Conservation (phyloP, 257 asterid species). For the Prunella vulgaris region DNA sequence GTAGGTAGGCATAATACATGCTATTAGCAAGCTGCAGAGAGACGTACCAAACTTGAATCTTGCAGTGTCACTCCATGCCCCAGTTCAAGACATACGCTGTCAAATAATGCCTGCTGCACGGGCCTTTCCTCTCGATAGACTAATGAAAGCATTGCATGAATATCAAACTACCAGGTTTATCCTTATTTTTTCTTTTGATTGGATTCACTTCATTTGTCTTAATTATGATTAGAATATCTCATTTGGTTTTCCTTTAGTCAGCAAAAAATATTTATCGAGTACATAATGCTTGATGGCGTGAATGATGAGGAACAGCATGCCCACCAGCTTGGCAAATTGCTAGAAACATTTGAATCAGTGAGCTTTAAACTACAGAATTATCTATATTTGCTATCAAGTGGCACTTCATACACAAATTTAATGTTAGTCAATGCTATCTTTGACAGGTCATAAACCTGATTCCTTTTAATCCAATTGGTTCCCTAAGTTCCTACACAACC, state of each 20-base stretch:
- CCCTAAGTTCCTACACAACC: conserved; percentile 53
- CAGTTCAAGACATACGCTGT: conserved; percentile 92
- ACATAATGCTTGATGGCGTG: conserved; percentile 94
- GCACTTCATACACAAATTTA: background rate
- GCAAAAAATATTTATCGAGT: conserved; percentile 91
- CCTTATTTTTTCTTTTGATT: conserved; percentile 3
- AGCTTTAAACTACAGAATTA: conserved; percentile 16
- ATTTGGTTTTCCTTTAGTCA: conserved; percentile 53
- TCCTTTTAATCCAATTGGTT: conserved; percentile 94
- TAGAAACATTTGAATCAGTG: conserved; percentile 69
- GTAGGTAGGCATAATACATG: conserved; percentile 92
- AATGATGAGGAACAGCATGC: conserved; percentile 91
- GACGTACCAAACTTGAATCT: conserved; percentile 80
- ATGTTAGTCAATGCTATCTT: conserved; percentile 8
- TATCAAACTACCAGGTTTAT: conserved; percentile 74
- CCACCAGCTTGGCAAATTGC: conserved; percentile 86
- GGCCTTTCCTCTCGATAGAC: conserved; percentile 87
- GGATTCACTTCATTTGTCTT: background rate
- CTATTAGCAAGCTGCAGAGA: conserved; percentile 69
- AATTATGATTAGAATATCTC: conserved; percentile 19
- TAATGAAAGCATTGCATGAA: conserved; percentile 68
- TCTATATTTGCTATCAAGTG: background rate
- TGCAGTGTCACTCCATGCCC: conserved; percentile 97
- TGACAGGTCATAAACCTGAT: conserved; percentile 89
- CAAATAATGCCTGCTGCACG: conserved; percentile 99